Evolutionary conservation across 176 grass and related monocot genomes (phyloP), one percentile per base, ranked within the genome.

Genomic region (Calamus simplicifolius): DNA sequence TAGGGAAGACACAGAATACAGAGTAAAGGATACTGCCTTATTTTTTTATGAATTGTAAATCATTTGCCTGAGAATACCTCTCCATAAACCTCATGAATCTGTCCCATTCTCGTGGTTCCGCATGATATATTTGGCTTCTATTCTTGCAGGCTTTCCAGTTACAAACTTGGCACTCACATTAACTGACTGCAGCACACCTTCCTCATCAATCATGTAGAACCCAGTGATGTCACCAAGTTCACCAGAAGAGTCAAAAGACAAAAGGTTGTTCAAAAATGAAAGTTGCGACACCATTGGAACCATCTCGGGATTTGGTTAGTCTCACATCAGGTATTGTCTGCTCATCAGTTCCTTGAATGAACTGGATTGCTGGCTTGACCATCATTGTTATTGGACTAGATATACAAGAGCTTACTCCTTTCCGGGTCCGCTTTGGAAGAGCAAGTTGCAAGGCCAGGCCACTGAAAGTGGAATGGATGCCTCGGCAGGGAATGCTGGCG

Each of bases 81-180:
- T 95, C 89, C 89, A 95, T 88, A 78, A 95, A 95, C 57, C 81
- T 72, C 89, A 85, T 95, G 74, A 95, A 95, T 58, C 89, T 77
- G 72, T 95, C 89, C 89, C 89, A 95, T 0, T 95, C 89, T 8
- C 68, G n/a, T 18, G 81, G 15, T 71, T 71, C 59, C 84, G 62
- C 89, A 95, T 95, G 17, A 88, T 63, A 50, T 95, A 79, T 66
- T 95, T 95, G 74, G 89, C 89, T 56, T 95, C 89, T 51, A 95
- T 68, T 29, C 5, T 66, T 30, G 75, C 56, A 35, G 84, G 89
- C 63, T 95, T 88, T 7, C 89, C 89, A 21, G 88, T 95, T 30
- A 89, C 78, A 61, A 95, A 95, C 81, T 88, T 88, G 75, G 89
- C 85, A 71, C 81, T 88, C 15, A 95, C 89, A 48, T 88, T 84